Evolutionary conservation across 768 basidiomycete genomes (phyloP).

Genomic region (Auricularia sp.): DNA sequence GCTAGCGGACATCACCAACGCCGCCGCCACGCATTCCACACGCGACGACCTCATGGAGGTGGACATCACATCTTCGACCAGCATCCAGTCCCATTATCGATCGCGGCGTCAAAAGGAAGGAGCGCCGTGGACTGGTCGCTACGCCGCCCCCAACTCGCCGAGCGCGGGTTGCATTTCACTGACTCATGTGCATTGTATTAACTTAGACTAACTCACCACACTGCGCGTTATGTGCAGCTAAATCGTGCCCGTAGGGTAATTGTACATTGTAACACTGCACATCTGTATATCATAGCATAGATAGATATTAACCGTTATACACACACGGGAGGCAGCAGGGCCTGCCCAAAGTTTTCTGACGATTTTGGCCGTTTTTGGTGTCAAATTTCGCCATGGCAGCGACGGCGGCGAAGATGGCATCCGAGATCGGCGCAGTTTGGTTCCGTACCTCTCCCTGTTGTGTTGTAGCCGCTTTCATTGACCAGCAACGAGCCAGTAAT

Average conservation of each 20-base stretch:
- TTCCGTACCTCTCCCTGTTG: neutral
- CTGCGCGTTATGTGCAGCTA: neutral
- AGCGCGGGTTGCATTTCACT: neutral
- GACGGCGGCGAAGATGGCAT: no score
- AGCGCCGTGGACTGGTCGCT: neutral
- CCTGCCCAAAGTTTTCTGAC: no score
- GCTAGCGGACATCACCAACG: neutral
- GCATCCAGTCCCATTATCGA: neutral
- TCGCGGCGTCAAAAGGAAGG: neutral
- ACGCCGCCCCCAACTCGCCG: neutral
- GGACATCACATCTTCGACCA: neutral
- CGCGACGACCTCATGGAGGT: neutral
- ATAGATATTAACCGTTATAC: no score
- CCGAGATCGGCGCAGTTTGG: no score
- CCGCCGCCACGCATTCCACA: neutral
- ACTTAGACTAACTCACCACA: no score
- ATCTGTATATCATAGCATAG: neutral
- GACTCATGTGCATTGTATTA: no score
- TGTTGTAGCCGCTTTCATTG: neutral
- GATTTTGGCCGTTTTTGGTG: no score
- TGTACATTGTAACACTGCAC: neutral
- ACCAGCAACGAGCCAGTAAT: no score
- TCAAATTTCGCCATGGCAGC: no score
- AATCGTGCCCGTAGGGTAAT: neutral
- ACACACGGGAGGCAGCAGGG: no score